Conservation (phyloP, 2,329 filamentous ascomycete genomes). For the Aspergillus alliaceus region DNA sequence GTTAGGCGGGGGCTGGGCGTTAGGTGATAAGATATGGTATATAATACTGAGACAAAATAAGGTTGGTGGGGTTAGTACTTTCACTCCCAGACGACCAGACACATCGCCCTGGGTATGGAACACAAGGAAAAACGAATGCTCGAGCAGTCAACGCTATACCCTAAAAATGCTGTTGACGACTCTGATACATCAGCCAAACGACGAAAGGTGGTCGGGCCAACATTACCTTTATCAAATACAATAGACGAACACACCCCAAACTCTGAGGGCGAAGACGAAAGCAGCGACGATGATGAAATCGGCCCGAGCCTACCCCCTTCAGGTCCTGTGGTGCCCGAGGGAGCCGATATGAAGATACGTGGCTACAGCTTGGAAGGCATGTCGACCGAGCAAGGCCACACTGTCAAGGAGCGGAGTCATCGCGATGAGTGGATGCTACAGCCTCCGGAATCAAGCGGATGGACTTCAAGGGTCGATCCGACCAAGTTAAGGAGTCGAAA, state of each 20-base stretch:
- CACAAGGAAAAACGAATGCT: slow-evolving; percentile 1
- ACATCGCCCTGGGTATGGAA: neutral
- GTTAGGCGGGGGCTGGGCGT: too few relatives aligned
- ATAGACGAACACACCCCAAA: neutral
- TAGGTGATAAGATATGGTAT: too few relatives aligned
- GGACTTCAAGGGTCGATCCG: slow-evolving; percentile 69
- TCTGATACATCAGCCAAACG: slow-evolving; percentile 39
- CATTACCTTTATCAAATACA: slow-evolving; percentile 51
- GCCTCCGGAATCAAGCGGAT: slow-evolving; percentile 59
- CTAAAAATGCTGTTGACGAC: neutral
- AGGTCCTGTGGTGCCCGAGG: slow-evolving; percentile 9
- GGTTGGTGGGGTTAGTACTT: too few relatives aligned
- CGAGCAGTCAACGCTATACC: neutral
- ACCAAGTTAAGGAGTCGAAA: slow-evolving; percentile 79
- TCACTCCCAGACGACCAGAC: too few relatives aligned
- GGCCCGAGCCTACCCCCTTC: slow-evolving; percentile 41
- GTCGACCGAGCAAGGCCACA: slow-evolving; percentile 5
- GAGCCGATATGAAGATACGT: neutral
- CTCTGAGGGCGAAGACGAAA: slow-evolving; percentile 27
- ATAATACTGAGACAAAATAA: too few relatives aligned
- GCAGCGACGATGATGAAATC: slow-evolving; percentile 41
- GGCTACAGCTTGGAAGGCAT: slow-evolving; percentile 21
- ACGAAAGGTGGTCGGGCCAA: slow-evolving; percentile 55
- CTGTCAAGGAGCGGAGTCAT: slow-evolving; percentile 37
- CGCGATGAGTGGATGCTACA: slow-evolving; percentile 86